Percentiles rank a stretch among this genome's conserved stretches.
Conservation (phyloP, 176 grass and related monocot genomes). For the Panicum miliaceum region DNA sequence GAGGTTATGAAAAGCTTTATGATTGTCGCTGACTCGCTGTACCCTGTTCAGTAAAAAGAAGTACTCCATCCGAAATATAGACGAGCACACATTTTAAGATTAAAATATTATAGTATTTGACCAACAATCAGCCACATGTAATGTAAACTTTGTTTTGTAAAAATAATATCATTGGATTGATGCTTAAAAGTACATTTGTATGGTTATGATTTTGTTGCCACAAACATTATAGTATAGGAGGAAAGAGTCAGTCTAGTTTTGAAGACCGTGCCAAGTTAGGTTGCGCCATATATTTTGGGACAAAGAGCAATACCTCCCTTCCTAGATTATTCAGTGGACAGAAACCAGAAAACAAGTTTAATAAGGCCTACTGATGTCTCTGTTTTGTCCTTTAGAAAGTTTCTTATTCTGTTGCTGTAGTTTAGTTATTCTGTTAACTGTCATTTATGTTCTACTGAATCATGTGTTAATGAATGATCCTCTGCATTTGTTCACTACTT, state of each 20-base stretch:
- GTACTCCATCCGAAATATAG: background rate
- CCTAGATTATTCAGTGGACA: background rate
- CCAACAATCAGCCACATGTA: background rate
- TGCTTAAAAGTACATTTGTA: background rate
- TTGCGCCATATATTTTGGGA: background rate
- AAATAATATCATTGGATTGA: background rate
- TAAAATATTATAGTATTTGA: background rate
- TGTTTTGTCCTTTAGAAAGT: conserved; percentile 2
- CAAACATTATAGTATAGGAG: background rate
- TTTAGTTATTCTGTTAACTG: background rate
- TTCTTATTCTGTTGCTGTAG: background rate
- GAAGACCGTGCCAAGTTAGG: background rate
- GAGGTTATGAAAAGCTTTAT: conserved; percentile 4
- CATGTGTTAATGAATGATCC: background rate
- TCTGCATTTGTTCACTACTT: background rate
- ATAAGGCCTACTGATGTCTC: background rate
- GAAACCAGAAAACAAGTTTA: background rate
- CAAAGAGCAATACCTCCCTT: background rate
- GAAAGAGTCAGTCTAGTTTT: background rate
- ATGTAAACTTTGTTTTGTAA: background rate
- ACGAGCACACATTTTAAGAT: background rate
- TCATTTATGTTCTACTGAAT: background rate
- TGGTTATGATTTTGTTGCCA: background rate
- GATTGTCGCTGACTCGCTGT: background rate
- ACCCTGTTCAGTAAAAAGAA: background rate